Conservation (phyloP, 83 land plant species). For the Larix sibirica region DNA sequence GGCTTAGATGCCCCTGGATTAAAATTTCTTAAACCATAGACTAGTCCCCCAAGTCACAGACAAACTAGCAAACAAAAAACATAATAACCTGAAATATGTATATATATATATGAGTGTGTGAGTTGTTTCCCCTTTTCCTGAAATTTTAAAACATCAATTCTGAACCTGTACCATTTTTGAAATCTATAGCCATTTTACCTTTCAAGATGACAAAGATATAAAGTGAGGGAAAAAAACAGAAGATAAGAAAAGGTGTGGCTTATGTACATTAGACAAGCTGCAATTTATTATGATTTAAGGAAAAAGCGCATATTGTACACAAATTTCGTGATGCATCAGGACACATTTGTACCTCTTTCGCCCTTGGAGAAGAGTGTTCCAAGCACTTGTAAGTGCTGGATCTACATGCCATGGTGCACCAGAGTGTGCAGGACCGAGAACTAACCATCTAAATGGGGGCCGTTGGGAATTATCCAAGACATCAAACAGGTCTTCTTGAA, state of each 20-base stretch:
- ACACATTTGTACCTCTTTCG: conserved; percentile 76
- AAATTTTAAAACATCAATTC: no score
- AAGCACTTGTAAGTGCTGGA: conserved; percentile 98
- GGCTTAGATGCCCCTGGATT: no score
- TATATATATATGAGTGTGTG: no score
- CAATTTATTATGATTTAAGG: not conserved
- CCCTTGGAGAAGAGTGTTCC: conserved; percentile 94
- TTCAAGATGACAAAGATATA: no score
- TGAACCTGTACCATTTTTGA: no score
- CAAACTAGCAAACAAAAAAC: no score
- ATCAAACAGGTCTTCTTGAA: conserved; percentile 87
- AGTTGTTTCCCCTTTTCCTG: no score
- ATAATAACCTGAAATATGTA: no score
- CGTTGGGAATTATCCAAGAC: conserved; percentile 67
- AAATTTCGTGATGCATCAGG: conserved; percentile 1
- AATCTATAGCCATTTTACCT: no score
- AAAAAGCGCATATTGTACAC: not conserved
- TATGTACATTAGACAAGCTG: not conserved
- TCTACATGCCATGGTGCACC: conserved; percentile 99
- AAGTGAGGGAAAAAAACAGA: not conserved
- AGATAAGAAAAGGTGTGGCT: not conserved
- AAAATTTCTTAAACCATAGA: no score
- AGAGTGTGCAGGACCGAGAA: conserved; percentile 95
- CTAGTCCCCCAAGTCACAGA: no score
- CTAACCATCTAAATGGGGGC: conserved; percentile 97